Evolutionary conservation across 2,329 filamentous ascomycete species (phyloP).

Genomic region (Ceratocystis eucalypticola): DNA sequence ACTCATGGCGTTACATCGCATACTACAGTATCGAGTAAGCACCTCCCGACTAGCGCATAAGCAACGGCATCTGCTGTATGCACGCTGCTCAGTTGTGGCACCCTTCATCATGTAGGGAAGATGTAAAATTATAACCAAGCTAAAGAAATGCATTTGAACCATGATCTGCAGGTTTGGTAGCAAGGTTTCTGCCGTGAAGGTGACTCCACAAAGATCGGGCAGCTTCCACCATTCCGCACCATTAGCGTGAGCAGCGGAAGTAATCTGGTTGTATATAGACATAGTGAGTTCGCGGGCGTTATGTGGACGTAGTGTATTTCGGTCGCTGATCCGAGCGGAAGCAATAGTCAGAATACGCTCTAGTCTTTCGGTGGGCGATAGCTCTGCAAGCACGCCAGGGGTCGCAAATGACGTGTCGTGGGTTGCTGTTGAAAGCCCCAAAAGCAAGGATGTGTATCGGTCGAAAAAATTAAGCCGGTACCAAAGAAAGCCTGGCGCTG

Average conservation of each 20-base stretch:
- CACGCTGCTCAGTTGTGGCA: constrained; percentile 28
- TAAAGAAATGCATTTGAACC: constrained; percentile 38
- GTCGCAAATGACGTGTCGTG: constrained; percentile 30
- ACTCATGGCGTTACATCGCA: constrained; percentile 30
- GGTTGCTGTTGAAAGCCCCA: constrained; percentile 35
- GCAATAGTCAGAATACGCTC: constrained; percentile 33
- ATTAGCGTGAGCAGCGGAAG: constrained; percentile 31
- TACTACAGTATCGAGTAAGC: constrained; percentile 35
- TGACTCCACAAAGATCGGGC: constrained; percentile 23
- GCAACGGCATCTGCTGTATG: constrained; percentile 36
- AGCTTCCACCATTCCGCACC: constrained; percentile 37
- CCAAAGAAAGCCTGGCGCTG: constrained; percentile 30
- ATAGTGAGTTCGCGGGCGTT: constrained; percentile 31
- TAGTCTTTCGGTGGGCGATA: constrained; percentile 31
- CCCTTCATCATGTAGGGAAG: constrained; percentile 40
- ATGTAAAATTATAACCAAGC: constrained; percentile 39
- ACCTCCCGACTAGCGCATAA: constrained; percentile 39
- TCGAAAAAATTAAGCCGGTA: constrained; percentile 37
- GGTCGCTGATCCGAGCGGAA: constrained; percentile 34
- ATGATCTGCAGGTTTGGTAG: constrained; percentile 32
- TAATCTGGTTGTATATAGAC: constrained; percentile 36
- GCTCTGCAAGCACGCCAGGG: constrained; percentile 23
- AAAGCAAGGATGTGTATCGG: constrained; percentile 37
- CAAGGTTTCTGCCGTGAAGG: constrained; percentile 34
- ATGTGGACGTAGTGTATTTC: constrained; percentile 27